Evolutionary conservation across 176 grass and related monocot genomes (phyloP), one percentile per base, ranked within the genome.

Genomic region (Triticum aestivum): DNA sequence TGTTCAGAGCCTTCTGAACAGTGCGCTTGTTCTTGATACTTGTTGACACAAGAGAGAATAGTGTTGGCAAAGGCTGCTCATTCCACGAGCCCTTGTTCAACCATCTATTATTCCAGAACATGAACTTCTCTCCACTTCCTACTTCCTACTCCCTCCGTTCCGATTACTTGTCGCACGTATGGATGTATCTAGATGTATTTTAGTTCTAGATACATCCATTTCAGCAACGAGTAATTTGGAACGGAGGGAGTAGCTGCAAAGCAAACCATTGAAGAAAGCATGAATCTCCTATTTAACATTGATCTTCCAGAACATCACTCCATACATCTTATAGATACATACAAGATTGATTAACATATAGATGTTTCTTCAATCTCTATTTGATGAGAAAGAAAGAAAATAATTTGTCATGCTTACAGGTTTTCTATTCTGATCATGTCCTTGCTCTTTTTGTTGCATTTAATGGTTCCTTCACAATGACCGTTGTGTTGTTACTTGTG

Each of bases 401-500:
- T 33, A 30, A 3, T 15, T 66, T n/a, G 2, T 6, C 79, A n/a
- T 8, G 17, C 81, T 41, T 73, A 73, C 81, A 39, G 0, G 4
- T 59, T 59, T 71, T 39, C 21, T 83, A 23, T 70, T 72, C 21
- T 82, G 29, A 59, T 41, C 32, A 72, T 20, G 30, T 27, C 21
- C 8, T 59, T 26, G 26, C 26, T 59, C 45, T 83, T 73, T 83
- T 83, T 5, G 26, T 72, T 72, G 7, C 33, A 1, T 5, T 37
- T 8, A 9, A 41, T 29, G 81, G 54, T 83, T 61, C 67, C 32
- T n/a, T 61, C 13, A 61, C 3, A 8, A 39, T 39, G 8, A 39
- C 38, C 0, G 0, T 39, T 0, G 38, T 39, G 6, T 39, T 39
- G 38, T 8, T 39, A 0, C 38, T 39, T 39, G 1, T 0, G 38